phyloP scores from a whole-genome alignment of 1,284 basidiomycete genomes.

The Gymnopus androsaceus region DNA sequence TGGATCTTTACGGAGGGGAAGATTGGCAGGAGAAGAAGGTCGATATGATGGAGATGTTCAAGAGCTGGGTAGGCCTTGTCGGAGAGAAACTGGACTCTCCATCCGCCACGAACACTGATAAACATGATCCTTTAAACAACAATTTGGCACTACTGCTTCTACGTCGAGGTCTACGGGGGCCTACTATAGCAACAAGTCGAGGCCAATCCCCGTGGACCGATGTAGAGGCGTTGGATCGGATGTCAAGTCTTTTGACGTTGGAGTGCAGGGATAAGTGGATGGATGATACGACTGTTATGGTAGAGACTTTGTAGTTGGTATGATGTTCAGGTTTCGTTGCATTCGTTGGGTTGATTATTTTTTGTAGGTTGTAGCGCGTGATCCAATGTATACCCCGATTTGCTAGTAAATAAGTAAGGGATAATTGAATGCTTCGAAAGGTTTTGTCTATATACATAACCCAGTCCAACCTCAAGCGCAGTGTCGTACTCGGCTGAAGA shows the following conservation, averaged over 20 bases:
- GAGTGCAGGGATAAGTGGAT: conserved; percentile 20
- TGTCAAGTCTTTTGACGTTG: conserved; percentile 17
- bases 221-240: conserved; percentile 6
- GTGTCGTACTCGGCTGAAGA: too few species aligned
- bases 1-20: conserved; percentile 20
- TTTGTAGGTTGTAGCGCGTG: too few species aligned
- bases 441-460: too few species aligned
- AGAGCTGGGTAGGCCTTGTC: conserved; percentile 1
- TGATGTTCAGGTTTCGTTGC: too few species aligned
- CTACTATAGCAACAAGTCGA: background rate
- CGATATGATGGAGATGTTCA: background rate
- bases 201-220: too few species aligned
- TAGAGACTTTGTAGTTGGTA: conserved; percentile 13
- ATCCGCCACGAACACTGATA: background rate
- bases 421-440: too few species aligned
- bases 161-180: conserved; percentile 19
- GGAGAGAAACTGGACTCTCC: background rate
- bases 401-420: too few species aligned
- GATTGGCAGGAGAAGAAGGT: background rate
- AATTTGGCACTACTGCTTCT: conserved; percentile 28
- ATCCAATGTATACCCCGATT: too few species aligned
- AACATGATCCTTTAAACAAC: background rate
- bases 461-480: too few species aligned
- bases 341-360: too few species aligned
- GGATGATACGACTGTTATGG: conserved; percentile 22